Evolutionary conservation across 495 filamentous ascomycete genomes (phyloP).

Genomic region (Podospora didyma): DNA sequence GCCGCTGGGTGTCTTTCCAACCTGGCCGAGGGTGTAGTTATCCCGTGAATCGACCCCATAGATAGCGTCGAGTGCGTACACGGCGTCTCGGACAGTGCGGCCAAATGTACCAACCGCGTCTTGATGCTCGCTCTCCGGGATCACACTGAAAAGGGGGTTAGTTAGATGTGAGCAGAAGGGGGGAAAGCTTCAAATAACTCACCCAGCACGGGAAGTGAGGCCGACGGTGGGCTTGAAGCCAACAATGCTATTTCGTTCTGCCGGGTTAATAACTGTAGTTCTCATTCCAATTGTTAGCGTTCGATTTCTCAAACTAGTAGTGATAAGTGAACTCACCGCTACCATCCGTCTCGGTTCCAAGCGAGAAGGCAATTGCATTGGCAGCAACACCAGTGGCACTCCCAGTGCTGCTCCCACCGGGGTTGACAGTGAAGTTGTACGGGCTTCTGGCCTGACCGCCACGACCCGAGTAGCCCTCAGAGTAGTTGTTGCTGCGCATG

Average conservation of each 20-base stretch:
- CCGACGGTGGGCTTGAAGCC: constrained; percentile 68
- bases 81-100: constrained; percentile 62
- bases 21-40: constrained; percentile 50
- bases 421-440: constrained; percentile 68
- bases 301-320: too few species aligned
- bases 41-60: constrained; percentile 42
- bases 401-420: constrained; percentile 62
- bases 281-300: constrained; percentile 4
- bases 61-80: constrained; percentile 62
- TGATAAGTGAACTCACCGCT: constrained; percentile 32
- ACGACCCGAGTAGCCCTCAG: constrained; percentile 62
- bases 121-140: constrained; percentile 62
- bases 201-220: constrained; percentile 55
- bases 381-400: constrained; percentile 58
- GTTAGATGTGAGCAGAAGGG: neutral
- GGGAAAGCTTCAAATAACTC: neutral
- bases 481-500: constrained; percentile 65
- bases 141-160: constrained; percentile 32
- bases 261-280: constrained; percentile 57
- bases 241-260: constrained; percentile 57
- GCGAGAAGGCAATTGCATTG: constrained; percentile 57
- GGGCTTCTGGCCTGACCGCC: constrained; percentile 63
- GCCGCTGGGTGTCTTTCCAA: constrained; percentile 42
- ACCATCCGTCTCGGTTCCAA: constrained; percentile 75
- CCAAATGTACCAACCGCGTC: constrained; percentile 67